phyloP scores from a whole-genome alignment of 768 basidiomycete genomes.

The Epithele typhae region DNA sequence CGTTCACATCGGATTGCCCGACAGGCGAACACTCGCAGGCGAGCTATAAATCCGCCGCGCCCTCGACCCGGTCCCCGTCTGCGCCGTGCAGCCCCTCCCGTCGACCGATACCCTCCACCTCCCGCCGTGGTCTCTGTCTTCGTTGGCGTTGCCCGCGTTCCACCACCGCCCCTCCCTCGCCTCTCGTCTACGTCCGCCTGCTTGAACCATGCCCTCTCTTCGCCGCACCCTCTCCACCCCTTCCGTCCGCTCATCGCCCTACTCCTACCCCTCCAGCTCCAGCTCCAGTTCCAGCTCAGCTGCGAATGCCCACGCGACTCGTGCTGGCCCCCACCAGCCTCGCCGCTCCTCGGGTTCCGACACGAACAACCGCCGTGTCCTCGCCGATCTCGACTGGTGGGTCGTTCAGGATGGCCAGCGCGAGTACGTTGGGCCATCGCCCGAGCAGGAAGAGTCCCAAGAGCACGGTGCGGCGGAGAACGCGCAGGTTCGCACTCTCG shows the following conservation, averaged over 20 bases:
- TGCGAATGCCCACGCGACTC: slow-evolving; percentile 24
- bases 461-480: slow-evolving; percentile 33
- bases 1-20: slow-evolving; percentile 24
- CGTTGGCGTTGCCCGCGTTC: slow-evolving; percentile 2
- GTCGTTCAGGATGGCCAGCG: slow-evolving; percentile 70
- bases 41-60: slow-evolving; percentile 8
- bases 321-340: slow-evolving; percentile 32
- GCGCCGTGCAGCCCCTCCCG: slow-evolving; percentile 15
- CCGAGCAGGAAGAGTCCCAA: slow-evolving; percentile 34
- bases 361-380: slow-evolving; percentile 58
- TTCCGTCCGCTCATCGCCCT: slow-evolving; percentile 65
- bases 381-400: slow-evolving; percentile 91
- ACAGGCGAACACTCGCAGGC: slow-evolving; percentile 18
- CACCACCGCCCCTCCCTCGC: neutral
- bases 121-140: slow-evolving; percentile 8
- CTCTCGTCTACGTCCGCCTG: slow-evolving; percentile 32
- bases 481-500: slow-evolving; percentile 18
- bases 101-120: slow-evolving; percentile 18
- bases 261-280: slow-evolving; percentile 38
- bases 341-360: slow-evolving; percentile 71
- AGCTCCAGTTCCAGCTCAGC: too few relatives aligned
- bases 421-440: slow-evolving; percentile 32
- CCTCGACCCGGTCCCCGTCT: slow-evolving; percentile 14
- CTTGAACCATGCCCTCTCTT: slow-evolving; percentile 75
- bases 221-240: slow-evolving; percentile 74